These are phyloP conservation scores for Solanum peruvianum DNA, from an alignment of 257 asterid species.

Conservation along the genomic window DNA sequence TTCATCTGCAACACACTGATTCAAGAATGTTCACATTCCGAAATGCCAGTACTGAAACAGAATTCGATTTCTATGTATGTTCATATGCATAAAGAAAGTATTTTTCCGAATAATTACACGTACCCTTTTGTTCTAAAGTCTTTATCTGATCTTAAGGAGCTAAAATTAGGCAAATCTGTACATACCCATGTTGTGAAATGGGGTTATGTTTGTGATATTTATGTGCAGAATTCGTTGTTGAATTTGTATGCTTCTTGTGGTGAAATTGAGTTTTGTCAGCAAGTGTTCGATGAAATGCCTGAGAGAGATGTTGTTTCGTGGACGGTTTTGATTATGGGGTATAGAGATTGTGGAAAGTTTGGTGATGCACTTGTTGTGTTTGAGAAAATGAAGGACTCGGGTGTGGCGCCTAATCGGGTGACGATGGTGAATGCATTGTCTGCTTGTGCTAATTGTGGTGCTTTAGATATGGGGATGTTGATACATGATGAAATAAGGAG, in stretches of 20 bases:
- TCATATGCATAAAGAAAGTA: slow-evolving; percentile 26
- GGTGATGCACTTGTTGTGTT: slow-evolving; percentile 43
- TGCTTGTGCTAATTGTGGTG: slow-evolving; percentile 52
- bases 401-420: slow-evolving; percentile 56
- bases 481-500: slow-evolving; percentile 34
- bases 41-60: slow-evolving; percentile 1
- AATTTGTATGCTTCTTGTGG: slow-evolving; percentile 39
- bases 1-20: slow-evolving; percentile 60
- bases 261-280: slow-evolving; percentile 29
- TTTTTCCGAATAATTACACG: slow-evolving; percentile 36
- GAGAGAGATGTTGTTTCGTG: slow-evolving; percentile 65
- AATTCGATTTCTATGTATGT: slow-evolving; percentile 22
- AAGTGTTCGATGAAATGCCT: slow-evolving; percentile 70
- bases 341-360: slow-evolving; percentile 31
- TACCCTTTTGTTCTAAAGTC: slow-evolving; percentile 59
- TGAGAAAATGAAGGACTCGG: slow-evolving; percentile 39
- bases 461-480: slow-evolving; percentile 44
- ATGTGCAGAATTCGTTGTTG: slow-evolving; percentile 54
- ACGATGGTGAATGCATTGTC: slow-evolving; percentile 62
- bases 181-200: slow-evolving; percentile 36
- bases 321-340: slow-evolving; percentile 60
- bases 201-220: slow-evolving; percentile 38
- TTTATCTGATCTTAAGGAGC: slow-evolving; percentile 31
- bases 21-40: slow-evolving; percentile 46
- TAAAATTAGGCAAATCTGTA: slow-evolving; percentile 27